Conservation (phyloP, 2,329 filamentous ascomycete genomes). For the Botrytis paeoniae region DNA sequence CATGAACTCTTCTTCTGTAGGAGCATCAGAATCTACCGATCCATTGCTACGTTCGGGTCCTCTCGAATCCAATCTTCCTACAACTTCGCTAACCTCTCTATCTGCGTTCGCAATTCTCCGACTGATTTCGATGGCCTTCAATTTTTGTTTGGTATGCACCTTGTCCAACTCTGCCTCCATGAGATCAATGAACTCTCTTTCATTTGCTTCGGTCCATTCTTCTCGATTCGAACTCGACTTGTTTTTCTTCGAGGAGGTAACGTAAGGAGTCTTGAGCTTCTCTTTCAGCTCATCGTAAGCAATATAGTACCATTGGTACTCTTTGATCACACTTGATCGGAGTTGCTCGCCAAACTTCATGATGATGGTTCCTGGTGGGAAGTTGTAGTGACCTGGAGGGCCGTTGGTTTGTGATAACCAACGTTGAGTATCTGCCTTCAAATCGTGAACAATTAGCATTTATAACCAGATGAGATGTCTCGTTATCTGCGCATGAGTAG, state of each 20-base stretch:
- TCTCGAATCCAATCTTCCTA: constrained; percentile 67
- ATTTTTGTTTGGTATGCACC: constrained; percentile 95
- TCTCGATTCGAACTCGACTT: constrained; percentile 51
- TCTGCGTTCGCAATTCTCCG: constrained; percentile 84
- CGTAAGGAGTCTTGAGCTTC: constrained; percentile 73
- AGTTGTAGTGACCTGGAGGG: constrained; percentile 25
- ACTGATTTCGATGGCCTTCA: constrained; percentile 95
- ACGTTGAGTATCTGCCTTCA: constrained; percentile 25
- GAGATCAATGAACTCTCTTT: constrained; percentile 80
- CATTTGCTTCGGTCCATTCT: constrained; percentile 88
- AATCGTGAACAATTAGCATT: constrained; percentile 35
- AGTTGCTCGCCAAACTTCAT: constrained; percentile 96
- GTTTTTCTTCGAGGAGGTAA: constrained; percentile 46
- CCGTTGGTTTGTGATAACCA: constrained; percentile 25
- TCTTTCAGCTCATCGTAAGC: constrained; percentile 92
- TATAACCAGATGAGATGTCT: background rate
- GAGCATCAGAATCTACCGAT: constrained; percentile 45
- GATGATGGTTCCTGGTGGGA: constrained; percentile 51
- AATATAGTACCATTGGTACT: constrained; percentile 98
- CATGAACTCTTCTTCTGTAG: constrained; percentile 89
- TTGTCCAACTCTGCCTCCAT: constrained; percentile 94
- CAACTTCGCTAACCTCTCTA: constrained; percentile 84
- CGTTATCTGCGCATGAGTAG: background rate
- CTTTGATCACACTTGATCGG: constrained; percentile 89
- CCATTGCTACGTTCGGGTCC: constrained; percentile 43